These are phyloP conservation scores for Phialemoniopsis sp. DNA, from an alignment of 2,329 filamentous ascomycete species.

Conservation along the genomic window DNA sequence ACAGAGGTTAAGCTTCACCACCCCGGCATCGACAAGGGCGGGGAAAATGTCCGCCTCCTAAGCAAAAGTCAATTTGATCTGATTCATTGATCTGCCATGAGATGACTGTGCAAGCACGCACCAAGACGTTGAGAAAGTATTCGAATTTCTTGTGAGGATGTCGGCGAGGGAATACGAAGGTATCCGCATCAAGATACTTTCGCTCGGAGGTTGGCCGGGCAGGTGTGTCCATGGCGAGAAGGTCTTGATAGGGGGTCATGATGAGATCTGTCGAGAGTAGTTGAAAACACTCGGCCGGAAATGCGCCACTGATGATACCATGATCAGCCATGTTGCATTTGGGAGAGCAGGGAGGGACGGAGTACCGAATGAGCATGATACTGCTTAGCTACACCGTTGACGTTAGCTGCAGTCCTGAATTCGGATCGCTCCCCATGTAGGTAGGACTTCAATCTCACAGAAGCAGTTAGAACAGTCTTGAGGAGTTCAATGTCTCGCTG, in stretches of 20 bases:
- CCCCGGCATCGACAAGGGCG: not conserved
- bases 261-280: not conserved
- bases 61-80: not conserved
- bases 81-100: no score
- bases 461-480: no score
- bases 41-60: slow-evolving; percentile 1
- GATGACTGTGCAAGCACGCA: no score
- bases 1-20: slow-evolving; percentile 3
- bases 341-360: not conserved
- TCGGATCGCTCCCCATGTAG: no score
- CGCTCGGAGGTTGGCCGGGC: not conserved
- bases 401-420: no score
- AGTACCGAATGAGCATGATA: slow-evolving; percentile 1
- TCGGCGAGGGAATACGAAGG: not conserved
- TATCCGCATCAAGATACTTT: not conserved
- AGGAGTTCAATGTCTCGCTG: no score
- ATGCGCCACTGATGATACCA: not conserved
- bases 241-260: not conserved
- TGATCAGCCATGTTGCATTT: not conserved
- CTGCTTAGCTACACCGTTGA: slow-evolving; percentile 1
- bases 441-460: no score
- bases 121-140: not conserved
- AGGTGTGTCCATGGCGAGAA: not conserved
- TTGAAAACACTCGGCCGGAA: slow-evolving; percentile 4
- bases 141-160: not conserved